These are phyloP conservation scores for Anastatica hierochuntica DNA, from an alignment of 345 rosid genomes.

Conservation along the genomic window DNA sequence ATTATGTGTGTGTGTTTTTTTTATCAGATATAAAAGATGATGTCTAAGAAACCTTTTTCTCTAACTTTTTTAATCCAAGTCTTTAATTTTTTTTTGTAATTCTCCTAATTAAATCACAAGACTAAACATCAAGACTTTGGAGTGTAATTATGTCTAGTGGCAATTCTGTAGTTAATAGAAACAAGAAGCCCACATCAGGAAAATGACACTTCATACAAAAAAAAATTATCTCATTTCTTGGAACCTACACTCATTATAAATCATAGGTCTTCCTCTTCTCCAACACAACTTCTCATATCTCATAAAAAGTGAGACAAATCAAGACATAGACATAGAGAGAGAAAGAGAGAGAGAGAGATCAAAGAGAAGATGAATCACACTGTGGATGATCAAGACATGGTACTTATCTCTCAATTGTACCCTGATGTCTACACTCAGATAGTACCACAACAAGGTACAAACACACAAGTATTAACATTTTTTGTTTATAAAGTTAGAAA, in stretches of 20 bases:
- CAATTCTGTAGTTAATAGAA: neutral
- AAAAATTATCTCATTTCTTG: neutral
- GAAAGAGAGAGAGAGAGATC: neutral
- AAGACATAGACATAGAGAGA: neutral
- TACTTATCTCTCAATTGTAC: conserved; percentile 50
- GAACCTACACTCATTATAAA: conserved; percentile 27
- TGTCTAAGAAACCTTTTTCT: no score
- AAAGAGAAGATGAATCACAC: conserved; percentile 21
- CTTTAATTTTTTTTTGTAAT: no score
- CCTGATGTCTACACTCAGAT: conserved; percentile 37
- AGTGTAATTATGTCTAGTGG: conserved; percentile 15
- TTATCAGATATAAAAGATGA: no score
- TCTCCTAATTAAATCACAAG: neutral
- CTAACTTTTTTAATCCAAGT: no score
- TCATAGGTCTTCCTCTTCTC: conserved; percentile 22
- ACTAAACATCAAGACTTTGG: neutral
- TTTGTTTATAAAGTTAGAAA: neutral
- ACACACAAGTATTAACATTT: no score
- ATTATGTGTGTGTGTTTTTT: no score
- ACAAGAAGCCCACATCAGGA: conserved; percentile 23
- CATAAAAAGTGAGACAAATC: conserved; percentile 25
- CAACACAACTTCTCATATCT: conserved; percentile 28
- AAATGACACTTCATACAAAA: conserved; percentile 3
- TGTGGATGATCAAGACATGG: conserved; percentile 36
- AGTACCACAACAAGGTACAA: conserved; percentile 54